Base-by-base conservation (phyloP, 2,329 filamentous ascomycete genomes). In the Aureobasidium sp. region DNA sequence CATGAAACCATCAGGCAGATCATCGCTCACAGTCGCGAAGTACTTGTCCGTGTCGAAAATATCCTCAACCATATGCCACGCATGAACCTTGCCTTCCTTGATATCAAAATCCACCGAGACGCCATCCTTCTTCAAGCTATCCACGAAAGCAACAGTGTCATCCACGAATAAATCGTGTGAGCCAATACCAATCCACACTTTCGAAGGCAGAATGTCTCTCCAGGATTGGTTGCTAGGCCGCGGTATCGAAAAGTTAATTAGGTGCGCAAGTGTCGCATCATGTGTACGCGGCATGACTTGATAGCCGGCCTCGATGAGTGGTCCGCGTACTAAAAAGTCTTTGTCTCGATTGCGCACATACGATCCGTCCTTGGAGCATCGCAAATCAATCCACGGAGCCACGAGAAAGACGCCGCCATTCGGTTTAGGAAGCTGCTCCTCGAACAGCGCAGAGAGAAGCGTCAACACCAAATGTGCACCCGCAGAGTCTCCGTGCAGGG, bases 311-410 rank as follows among this genome's bases (percentile, higher is more conserved):
- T 25, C 4, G 16, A 11, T 3, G 11, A n/a, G 11, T 4, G 5
- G 7, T 17, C 29, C 19, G 11, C 42, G 40, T 4, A 19, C 14
- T 2, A 56, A 21, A 11, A 44, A 49, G 17, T 56, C 55, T n/a
- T 17, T 19, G n/a, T 32, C 16, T 27, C 35, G 27, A 24, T 56
- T 54, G 6, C 25, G 38, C 11, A 37, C 27, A 11, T 30, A 56
- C 2, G 55, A 56, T 7, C 34, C 48, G 14, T 39, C 12, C 5
- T 14, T 44, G 4, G 35, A 41, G 40, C 53, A 54, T 14, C 34
- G 45, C 3, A 56, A 6, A 16, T 56, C 53, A 4, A 56, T 41
- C 51, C 55, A 56, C 0, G 55, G 55, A 14, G 44, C 42, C 4
- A 56, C 8, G 11, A 54, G 21, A 14, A 39, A 29, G 1, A 30